Evolutionary conservation across 2,329 filamentous ascomycete genomes (phyloP), one percentile per base, ranked within the genome.

Genomic region (Penicillium hesseltinei): DNA sequence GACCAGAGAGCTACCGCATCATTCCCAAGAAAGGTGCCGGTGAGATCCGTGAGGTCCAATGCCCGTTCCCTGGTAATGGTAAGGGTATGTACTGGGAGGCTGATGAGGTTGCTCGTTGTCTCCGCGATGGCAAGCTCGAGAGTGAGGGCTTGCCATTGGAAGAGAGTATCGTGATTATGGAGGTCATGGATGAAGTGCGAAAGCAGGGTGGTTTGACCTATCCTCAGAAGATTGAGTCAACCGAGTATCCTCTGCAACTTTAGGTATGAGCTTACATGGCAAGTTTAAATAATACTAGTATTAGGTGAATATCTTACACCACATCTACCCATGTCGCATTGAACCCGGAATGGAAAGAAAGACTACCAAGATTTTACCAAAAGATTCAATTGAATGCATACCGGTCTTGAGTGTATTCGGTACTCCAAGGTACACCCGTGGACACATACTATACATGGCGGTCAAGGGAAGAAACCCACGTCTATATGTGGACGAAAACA

Each of bases 81-180:
- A 88, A 91, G 62, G 91, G 91, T 49, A 94, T 95, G 90, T 94
- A 91, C 77, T 93, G 88, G 88, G 89, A 92, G 73, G 90, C 90
- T 1, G 90, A 92, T 71, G 90, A 91, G 78, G 88, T 85, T 62
- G 90, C 88, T 29, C 81, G 87, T 45, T 90, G 88, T 64, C 70
- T 96, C 56, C 81, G 88, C 43, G 91, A 94, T 71, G 90, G 91
- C 23, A 86, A 85, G 75, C 83, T 87, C 68, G 88, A 96, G 79
- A 91, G 90, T 71, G 81, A 83, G 47, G 82, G 82, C 13, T 77
- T 94, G 74, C 85, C 87, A 21, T 84, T 85, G 79, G 81, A 84
- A 45, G 92, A 96, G 81, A 93, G 88, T 69, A 80, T 95, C 54
- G 82, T 87, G 48, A 91, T 96, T 62, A 96, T 96, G 91, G 88